Conservation (phyloP, 1,284 basidiomycete species). For the Pseudozyma sp. region DNA sequence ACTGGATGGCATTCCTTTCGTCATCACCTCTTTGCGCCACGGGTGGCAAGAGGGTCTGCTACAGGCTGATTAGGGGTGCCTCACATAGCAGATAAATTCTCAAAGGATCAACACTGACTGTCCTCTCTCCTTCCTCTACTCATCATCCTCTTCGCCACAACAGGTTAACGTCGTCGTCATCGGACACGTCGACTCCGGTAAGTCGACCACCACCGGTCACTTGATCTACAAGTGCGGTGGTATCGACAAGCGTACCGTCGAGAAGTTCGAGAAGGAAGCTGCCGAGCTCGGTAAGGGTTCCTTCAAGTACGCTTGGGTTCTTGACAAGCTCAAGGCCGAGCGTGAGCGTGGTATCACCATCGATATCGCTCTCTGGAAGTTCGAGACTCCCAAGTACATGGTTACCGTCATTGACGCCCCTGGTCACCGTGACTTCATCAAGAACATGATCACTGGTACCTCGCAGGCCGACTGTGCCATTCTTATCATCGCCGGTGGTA, state of each 20-base stretch:
- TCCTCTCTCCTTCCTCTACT: conserved; percentile 5
- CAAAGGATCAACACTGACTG: neutral
- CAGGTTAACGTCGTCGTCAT: conserved; percentile 70
- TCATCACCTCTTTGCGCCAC: neutral
- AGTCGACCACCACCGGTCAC: conserved; percentile 99
- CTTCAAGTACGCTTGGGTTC: conserved; percentile 97
- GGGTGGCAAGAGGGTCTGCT: neutral
- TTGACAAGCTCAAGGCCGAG: conserved; percentile 99
- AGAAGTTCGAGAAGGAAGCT: conserved; percentile 99
- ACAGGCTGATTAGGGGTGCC: neutral
- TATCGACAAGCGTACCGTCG: conserved; percentile 99
- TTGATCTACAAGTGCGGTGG: conserved; percentile 99
- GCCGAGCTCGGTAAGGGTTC: conserved; percentile 99
- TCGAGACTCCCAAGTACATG: conserved; percentile 71
- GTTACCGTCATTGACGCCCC: conserved; percentile 94
- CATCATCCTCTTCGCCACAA: conserved; percentile 7
- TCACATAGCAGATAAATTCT: neutral
- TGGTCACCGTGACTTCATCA: conserved; percentile 99
- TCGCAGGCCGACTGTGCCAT: conserved; percentile 99
- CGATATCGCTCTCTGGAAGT: conserved; percentile 82
- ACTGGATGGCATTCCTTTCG: conserved; percentile 1
- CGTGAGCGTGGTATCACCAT: conserved; percentile 99
- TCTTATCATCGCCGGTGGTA: conserved; percentile 99
- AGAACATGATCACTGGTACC: conserved; percentile 83
- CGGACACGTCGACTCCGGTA: conserved; percentile 73